Percentiles rank a stretch among this genome's conserved stretches.
Conservation (phyloP, 2,329 filamentous ascomycete species). For the Xylaria digitata region DNA sequence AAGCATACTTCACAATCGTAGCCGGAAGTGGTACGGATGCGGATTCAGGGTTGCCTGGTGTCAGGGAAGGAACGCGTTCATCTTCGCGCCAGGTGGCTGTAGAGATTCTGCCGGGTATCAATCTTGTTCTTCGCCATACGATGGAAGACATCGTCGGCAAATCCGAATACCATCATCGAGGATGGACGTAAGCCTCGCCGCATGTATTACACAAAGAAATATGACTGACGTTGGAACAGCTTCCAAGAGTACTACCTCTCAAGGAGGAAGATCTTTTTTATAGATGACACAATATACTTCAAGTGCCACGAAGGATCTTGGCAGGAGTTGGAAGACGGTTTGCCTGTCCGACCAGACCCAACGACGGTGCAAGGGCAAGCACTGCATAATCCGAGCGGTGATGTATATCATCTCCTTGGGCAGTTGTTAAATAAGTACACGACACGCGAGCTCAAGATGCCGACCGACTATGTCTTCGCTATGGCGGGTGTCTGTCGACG, state of each 20-base stretch:
- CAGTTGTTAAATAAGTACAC: constrained; percentile 41
- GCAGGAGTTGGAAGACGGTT: constrained; percentile 38
- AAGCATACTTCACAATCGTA: constrained; percentile 39
- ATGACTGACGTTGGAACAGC: constrained; percentile 21
- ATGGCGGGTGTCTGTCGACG: constrained; percentile 40
- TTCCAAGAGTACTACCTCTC: constrained; percentile 43
- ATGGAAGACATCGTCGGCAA: constrained; percentile 37
- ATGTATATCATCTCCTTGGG: constrained; percentile 39
- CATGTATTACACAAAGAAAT: background rate
- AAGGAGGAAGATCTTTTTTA: constrained; percentile 38
- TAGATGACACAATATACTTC: constrained; percentile 40
- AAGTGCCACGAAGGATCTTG: constrained; percentile 35
- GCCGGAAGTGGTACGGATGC: constrained; percentile 38
- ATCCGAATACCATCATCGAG: constrained; percentile 38
- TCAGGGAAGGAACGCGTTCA: constrained; percentile 33
- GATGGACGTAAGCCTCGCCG: constrained; percentile 39
- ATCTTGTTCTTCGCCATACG: constrained; percentile 38
- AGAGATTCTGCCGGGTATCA: constrained; percentile 36
- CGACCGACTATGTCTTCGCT: constrained; percentile 37
- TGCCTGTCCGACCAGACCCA: constrained; percentile 30
- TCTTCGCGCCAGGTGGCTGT: constrained; percentile 27
- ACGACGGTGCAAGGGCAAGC: constrained; percentile 34
- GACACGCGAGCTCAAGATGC: constrained; percentile 37
- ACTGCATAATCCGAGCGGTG: constrained; percentile 38
- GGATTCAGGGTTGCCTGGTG: constrained; percentile 37